These are phyloP conservation scores for Jaapia argillacea DNA, from an alignment of 768 basidiomycete species.

Conservation along the genomic window DNA sequence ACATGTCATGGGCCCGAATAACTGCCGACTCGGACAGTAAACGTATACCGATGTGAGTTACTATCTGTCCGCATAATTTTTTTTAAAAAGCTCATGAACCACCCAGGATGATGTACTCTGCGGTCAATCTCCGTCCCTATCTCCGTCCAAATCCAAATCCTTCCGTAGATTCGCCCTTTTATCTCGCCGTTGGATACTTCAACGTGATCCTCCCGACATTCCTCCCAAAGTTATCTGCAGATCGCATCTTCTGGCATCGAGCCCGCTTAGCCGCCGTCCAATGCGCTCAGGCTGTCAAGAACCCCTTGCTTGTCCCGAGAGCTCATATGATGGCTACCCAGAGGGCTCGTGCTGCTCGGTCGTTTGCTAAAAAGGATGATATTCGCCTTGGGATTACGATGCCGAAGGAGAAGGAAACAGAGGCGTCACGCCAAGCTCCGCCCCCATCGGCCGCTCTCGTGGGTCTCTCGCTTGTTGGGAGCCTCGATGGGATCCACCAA, in stretches of 20 bases:
- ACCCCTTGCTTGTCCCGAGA: slow-evolving; percentile 50
- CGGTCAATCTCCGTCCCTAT: slow-evolving; percentile 67
- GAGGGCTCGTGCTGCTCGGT: slow-evolving; percentile 47
- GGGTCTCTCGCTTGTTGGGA: slow-evolving; percentile 74
- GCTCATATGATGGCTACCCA: slow-evolving; percentile 57
- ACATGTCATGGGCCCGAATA: slow-evolving; percentile 60
- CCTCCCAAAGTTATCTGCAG: slow-evolving; percentile 1
- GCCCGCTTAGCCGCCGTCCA: slow-evolving; percentile 51
- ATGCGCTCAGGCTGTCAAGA: slow-evolving; percentile 55
- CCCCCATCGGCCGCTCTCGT: slow-evolving; percentile 56
- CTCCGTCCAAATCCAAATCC: slow-evolving; percentile 27
- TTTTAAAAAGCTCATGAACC: slow-evolving; percentile 1
- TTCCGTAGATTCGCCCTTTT: slow-evolving; percentile 81
- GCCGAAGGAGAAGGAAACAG: slow-evolving; percentile 13
- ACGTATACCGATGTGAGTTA: slow-evolving; percentile 44
- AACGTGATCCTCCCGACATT: slow-evolving; percentile 77
- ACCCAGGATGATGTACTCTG: slow-evolving; percentile 74
- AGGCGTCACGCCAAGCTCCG: slow-evolving; percentile 17
- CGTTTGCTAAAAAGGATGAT: slow-evolving; percentile 73
- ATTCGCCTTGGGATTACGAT: slow-evolving; percentile 14
- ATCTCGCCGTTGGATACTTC: slow-evolving; percentile 73
- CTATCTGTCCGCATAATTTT: background rate
- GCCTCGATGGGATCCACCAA: slow-evolving; percentile 73
- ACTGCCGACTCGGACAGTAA: slow-evolving; percentile 27
- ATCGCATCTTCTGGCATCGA: slow-evolving; percentile 28